Conservation (phyloP, 2,329 filamentous ascomycete genomes). For the Stemphylium vesicarium region DNA sequence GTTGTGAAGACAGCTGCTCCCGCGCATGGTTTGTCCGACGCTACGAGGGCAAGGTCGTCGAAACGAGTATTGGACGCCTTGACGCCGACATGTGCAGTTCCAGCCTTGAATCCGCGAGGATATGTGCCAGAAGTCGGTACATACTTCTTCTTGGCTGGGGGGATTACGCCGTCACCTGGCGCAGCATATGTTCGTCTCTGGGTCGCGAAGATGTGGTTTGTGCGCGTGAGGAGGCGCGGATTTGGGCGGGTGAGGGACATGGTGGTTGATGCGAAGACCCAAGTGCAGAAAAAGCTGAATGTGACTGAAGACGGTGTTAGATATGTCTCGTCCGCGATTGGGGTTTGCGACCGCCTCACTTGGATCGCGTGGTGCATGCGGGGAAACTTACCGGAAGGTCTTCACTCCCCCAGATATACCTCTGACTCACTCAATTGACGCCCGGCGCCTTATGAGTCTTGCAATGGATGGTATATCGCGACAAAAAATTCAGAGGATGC, state of each 20-base stretch:
- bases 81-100: conserved; percentile 88
- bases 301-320: conserved; percentile 11
- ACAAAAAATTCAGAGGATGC: conserved; percentile 9
- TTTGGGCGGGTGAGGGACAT: conserved; percentile 44
- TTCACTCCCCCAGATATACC: neutral
- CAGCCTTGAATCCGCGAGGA: conserved; percentile 85
- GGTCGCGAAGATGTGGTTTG: conserved; percentile 31
- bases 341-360: neutral
- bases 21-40: conserved; percentile 83
- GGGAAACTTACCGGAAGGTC: conserved; percentile 10
- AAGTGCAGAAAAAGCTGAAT: neutral
- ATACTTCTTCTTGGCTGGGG: conserved; percentile 86
- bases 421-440: conserved; percentile 27
- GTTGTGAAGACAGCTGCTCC: conserved; percentile 95
- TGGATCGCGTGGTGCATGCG: neutral
- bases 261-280: neutral
- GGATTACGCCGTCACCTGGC: conserved; percentile 66
- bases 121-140: conserved; percentile 85
- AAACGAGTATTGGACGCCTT: conserved; percentile 91
- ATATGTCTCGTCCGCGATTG: neutral
- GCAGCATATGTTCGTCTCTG: conserved; percentile 65
- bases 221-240: conserved; percentile 35
- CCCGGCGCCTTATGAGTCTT: conserved; percentile 22
- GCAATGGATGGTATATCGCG: conserved; percentile 1
- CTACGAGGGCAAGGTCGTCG: conserved; percentile 87